These are phyloP conservation scores for Corymbia maculata DNA, from an alignment of 345 rosid species.

Conservation along the genomic window DNA sequence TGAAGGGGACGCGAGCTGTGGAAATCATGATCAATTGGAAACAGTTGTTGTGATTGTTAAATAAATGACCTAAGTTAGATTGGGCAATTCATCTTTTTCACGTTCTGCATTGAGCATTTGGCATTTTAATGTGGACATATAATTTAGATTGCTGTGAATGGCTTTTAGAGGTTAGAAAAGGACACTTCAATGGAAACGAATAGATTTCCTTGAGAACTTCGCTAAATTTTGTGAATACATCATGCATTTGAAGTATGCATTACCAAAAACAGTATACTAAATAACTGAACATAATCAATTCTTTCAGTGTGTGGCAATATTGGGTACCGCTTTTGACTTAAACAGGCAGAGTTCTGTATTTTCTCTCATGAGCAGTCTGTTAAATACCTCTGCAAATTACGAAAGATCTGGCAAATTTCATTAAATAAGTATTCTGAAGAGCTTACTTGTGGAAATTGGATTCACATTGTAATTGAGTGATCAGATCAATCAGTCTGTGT, in stretches of 20 bases:
- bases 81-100: not conserved
- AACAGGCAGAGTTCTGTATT: not conserved
- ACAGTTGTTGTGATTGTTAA: not conserved
- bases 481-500: not conserved
- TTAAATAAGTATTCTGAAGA: not conserved
- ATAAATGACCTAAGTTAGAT: not conserved
- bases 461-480: not conserved
- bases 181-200: not conserved
- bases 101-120: not conserved
- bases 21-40: not conserved
- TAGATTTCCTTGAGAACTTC: not conserved
- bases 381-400: not conserved
- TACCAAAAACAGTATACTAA: not conserved
- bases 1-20: not conserved
- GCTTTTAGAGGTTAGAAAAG: not conserved
- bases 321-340: not conserved
- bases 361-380: not conserved
- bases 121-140: not conserved
- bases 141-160: not conserved
- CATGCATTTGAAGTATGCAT: not conserved
- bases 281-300: not conserved
- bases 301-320: not conserved
- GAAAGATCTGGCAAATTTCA: not conserved
- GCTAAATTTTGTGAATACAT: not conserved
- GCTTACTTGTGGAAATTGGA: not conserved